Evolutionary conservation across 2,329 filamentous ascomycete genomes (phyloP).

Genomic region (Cytospora leucostoma): DNA sequence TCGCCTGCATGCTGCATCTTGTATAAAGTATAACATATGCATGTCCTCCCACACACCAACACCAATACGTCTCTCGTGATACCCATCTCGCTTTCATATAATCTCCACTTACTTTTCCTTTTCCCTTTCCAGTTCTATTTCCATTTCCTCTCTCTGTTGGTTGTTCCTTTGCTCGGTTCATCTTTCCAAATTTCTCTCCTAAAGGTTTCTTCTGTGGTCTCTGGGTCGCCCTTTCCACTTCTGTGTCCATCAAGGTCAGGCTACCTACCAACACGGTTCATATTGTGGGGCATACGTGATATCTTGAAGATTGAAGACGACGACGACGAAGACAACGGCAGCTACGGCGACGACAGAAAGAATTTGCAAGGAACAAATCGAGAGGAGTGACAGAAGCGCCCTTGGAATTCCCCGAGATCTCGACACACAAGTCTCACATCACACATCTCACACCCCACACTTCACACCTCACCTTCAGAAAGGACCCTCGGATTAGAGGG

Average conservation of each 20-base stretch:
- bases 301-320: background rate
- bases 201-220: slow-evolving; percentile 21
- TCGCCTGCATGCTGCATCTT: slow-evolving; percentile 12
- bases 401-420: slow-evolving; percentile 2
- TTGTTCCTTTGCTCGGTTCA: slow-evolving; percentile 19
- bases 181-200: slow-evolving; percentile 22
- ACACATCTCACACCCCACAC: slow-evolving; percentile 13
- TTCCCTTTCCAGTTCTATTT: slow-evolving; percentile 17
- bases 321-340: background rate
- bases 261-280: background rate
- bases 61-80: slow-evolving; percentile 12
- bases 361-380: slow-evolving; percentile 12
- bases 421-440: background rate
- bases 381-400: background rate
- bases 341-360: background rate
- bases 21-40: slow-evolving; percentile 15
- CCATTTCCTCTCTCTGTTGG: slow-evolving; percentile 22
- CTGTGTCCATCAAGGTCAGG: slow-evolving; percentile 3
- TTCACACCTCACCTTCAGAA: slow-evolving; percentile 1
- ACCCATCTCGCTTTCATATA: slow-evolving; percentile 21
- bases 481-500: background rate
- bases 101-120: slow-evolving; percentile 7
- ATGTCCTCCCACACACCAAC: slow-evolving; percentile 8
- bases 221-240: slow-evolving; percentile 12
- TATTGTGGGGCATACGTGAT: background rate